These are phyloP conservation scores for Dactylellina haptotyla DNA, from an alignment of 2,329 filamentous ascomycete species.

Conservation along the genomic window DNA sequence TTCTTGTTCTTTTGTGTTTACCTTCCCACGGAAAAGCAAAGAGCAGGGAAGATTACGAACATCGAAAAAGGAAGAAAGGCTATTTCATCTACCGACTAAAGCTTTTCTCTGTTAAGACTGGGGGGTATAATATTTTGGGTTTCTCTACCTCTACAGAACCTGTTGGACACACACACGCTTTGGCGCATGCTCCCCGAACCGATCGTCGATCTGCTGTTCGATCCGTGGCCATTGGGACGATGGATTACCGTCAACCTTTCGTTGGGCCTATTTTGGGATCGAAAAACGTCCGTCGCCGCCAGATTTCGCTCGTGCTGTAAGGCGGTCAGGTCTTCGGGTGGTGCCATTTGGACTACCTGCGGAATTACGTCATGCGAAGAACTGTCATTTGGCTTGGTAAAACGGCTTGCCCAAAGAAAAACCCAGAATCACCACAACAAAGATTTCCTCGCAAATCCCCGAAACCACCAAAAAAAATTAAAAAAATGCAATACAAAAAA, in stretches of 20 bases:
- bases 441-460: slow-evolving; percentile 29
- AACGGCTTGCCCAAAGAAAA: background rate
- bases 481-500: too few species aligned
- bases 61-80: background rate
- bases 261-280: background rate
- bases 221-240: slow-evolving; percentile 14
- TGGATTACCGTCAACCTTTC: background rate
- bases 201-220: slow-evolving; percentile 3
- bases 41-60: background rate
- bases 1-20: background rate
- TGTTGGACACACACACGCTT: too few species aligned
- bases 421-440: slow-evolving; percentile 10
- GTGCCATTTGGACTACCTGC: background rate
- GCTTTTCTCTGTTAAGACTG: background rate
- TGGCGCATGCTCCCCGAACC: too few species aligned
- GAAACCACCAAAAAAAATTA: background rate
- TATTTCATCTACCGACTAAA: background rate
- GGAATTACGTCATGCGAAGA: slow-evolving; percentile 29
- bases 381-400: slow-evolving; percentile 10
- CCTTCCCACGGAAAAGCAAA: background rate
- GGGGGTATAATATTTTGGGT: background rate
- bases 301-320: too few species aligned
- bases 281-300: background rate
- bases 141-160: background rate
- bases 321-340: too few species aligned